Conservation (phyloP, 2,329 filamentous ascomycete genomes). For the Trichoderma koningiopsis region DNA sequence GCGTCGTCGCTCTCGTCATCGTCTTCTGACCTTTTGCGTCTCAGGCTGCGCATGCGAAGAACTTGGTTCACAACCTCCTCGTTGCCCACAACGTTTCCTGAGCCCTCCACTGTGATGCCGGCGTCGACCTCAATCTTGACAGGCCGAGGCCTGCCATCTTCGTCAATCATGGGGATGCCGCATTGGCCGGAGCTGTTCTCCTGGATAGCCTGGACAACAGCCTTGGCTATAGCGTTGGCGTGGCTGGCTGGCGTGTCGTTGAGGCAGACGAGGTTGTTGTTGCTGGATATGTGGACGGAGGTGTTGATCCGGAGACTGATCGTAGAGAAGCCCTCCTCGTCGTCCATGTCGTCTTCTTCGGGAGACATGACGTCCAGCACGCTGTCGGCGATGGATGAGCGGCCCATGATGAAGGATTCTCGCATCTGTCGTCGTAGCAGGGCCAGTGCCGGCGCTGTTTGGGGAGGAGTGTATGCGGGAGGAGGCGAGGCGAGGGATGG, state of each 20-base stretch:
- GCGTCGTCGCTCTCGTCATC: constrained; percentile 28
- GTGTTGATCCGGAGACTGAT: constrained; percentile 53
- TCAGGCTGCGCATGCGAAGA: constrained; percentile 31
- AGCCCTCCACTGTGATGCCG: constrained; percentile 48
- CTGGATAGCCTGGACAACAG: constrained; percentile 49
- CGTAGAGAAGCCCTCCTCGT: constrained; percentile 38
- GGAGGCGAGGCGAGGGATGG: constrained; percentile 31
- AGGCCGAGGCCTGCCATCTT: constrained; percentile 46
- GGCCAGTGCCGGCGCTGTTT: constrained; percentile 23
- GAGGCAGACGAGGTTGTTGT: constrained; percentile 53
- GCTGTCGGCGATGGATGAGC: constrained; percentile 16
- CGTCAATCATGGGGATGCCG: constrained; percentile 51
- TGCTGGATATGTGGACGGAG: constrained; percentile 48
- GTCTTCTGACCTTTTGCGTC: constrained; percentile 29
- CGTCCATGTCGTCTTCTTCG: constrained; percentile 29
- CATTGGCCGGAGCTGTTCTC: constrained; percentile 44
- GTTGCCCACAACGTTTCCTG: constrained; percentile 48
- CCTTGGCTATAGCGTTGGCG: constrained; percentile 47
- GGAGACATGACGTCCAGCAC: constrained; percentile 11
- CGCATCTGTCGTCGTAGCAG: constrained; percentile 28
- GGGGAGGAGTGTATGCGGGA: constrained; percentile 38
- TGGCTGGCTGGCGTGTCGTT: constrained; percentile 42
- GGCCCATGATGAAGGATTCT: constrained; percentile 22
- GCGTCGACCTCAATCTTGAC: constrained; percentile 49
- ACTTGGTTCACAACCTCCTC: constrained; percentile 36